These are phyloP conservation scores for Lachancea sp. DNA, from an alignment of 805 yeast genomes.

Conservation along the genomic window DNA sequence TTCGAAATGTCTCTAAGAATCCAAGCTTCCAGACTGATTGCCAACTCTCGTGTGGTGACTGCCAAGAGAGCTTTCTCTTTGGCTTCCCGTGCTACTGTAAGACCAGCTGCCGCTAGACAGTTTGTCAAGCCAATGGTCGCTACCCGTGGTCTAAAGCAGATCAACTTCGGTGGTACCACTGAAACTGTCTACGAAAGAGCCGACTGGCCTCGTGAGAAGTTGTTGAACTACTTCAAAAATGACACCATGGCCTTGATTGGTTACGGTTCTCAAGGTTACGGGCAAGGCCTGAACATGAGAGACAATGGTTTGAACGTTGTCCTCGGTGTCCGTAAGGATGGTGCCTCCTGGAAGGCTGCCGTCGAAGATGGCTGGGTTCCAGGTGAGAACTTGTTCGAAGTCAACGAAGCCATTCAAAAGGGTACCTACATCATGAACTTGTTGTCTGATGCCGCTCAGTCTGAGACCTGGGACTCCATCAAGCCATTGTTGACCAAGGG, in stretches of 20 bases:
- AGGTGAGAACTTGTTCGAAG: constrained; percentile 95
- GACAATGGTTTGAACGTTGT: constrained; percentile 98
- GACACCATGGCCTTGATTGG: constrained; percentile 97
- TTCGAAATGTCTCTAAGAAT: constrained; percentile 36
- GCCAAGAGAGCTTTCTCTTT: constrained; percentile 63
- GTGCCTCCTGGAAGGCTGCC: constrained; percentile 99
- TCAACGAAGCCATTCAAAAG: constrained; percentile 82
- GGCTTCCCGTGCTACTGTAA: constrained; percentile 42
- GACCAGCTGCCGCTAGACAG: constrained; percentile 53
- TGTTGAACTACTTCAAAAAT: constrained; percentile 92
- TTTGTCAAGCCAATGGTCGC: constrained; percentile 44
- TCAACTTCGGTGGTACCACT: constrained; percentile 92
- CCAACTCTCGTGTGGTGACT: constrained; percentile 39
- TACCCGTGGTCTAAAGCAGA: constrained; percentile 89
- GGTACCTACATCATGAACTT: constrained; percentile 97
- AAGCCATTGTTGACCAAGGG: constrained; percentile 93
- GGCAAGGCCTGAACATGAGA: constrained; percentile 98
- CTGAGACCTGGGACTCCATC: constrained; percentile 89
- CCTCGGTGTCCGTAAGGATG: constrained; percentile 96
- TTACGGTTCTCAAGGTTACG: constrained; percentile 99
- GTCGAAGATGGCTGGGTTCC: constrained; percentile 99
- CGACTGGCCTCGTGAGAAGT: constrained; percentile 99
- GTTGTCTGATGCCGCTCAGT: constrained; percentile 98
- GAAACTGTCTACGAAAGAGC: constrained; percentile 97
- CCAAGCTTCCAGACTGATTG: constrained; percentile 39